Evolutionary conservation across 257 asterid genomes (phyloP).

Genomic region (Plantago major): DNA sequence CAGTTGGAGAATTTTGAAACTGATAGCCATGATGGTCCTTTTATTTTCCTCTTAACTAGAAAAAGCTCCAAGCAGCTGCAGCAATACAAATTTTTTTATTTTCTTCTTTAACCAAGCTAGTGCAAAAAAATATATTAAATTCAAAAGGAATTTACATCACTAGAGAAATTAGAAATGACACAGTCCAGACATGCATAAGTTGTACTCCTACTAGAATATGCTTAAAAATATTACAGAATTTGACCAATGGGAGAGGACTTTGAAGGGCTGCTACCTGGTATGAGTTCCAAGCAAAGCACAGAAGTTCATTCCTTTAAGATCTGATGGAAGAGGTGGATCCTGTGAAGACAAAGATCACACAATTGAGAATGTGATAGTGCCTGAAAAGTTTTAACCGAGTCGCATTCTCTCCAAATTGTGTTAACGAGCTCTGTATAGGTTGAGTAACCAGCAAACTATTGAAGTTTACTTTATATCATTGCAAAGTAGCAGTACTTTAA

Average conservation of each 20-base stretch:
- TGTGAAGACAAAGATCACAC: conserved; percentile 31
- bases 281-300: conserved; percentile 91
- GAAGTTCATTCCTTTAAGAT: conserved; percentile 73
- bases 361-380: conserved; percentile 16
- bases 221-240: conserved; percentile 1
- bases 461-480: conserved; percentile 11
- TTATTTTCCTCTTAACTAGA: conserved; percentile 77
- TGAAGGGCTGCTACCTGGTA: conserved; percentile 51
- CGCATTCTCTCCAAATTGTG: conserved; percentile 20
- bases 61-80: conserved; percentile 87
- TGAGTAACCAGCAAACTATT: not conserved
- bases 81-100: conserved; percentile 17
- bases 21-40: conserved; percentile 97
- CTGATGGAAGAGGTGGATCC: conserved; percentile 90
- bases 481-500: conserved; percentile 4
- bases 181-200: conserved; percentile 11
- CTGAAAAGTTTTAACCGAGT: conserved; percentile 13
- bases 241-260: conserved; percentile 12
- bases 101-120: conserved; percentile 2
- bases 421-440: not conserved
- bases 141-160: not conserved
- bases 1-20: conserved; percentile 69
- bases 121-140: not conserved
- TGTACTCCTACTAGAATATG: conserved; percentile 2
- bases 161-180: conserved; percentile 9